Conservation (phyloP, 2,329 filamentous ascomycete species). For the Pyricularia sp. region DNA sequence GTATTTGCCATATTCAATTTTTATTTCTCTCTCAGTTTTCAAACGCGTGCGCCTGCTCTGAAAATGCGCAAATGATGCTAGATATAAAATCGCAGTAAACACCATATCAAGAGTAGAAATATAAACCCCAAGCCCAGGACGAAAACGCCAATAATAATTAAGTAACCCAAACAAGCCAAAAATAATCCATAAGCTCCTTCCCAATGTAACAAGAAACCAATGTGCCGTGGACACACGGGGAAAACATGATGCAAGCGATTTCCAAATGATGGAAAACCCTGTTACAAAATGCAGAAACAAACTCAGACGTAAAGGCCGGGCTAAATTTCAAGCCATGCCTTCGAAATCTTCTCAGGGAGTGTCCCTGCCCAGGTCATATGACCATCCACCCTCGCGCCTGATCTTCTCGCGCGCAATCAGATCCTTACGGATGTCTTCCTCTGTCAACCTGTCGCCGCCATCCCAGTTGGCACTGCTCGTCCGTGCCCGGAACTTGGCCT, state of each 20-base stretch:
- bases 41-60: neutral
- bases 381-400: constrained; percentile 75
- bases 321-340: neutral
- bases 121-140: neutral
- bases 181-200: neutral
- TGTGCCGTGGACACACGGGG: too few species aligned
- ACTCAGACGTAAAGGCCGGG: neutral
- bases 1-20: neutral
- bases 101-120: neutral
- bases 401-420: constrained; percentile 66
- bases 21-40: neutral
- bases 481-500: constrained; percentile 77
- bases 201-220: neutral
- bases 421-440: constrained; percentile 76
- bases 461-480: constrained; percentile 95
- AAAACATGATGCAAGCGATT: neutral
- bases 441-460: constrained; percentile 66
- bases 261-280: neutral
- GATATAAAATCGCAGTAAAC: neutral
- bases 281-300: neutral
- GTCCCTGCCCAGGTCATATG: constrained; percentile 44
- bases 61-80: neutral
- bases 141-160: neutral
- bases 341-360: neutral
- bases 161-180: neutral